Percentiles rank a stretch among this genome's conserved stretches.
phyloP scores from a whole-genome alignment of 139 green algal genomes.

The Chlorokybus atmophyticus region DNA sequence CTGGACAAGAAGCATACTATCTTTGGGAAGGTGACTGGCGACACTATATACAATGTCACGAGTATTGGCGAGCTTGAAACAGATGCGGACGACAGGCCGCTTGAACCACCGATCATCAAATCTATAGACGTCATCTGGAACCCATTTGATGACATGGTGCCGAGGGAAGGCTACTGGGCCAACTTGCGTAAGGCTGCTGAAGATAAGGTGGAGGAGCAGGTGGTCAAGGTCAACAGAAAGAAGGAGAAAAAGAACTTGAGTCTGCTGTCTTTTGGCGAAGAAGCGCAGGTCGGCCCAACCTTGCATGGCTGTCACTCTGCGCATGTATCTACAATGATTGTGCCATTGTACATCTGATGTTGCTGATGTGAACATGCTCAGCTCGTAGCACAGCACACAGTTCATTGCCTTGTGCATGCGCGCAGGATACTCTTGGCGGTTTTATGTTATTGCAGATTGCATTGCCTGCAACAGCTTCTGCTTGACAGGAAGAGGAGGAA shows the following conservation, averaged over 20 bases:
- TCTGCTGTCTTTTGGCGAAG: conserved; percentile 1
- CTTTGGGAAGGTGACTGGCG: conserved; percentile 65
- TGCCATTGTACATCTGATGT: no score
- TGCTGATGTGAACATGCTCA: no score
- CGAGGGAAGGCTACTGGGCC: conserved; percentile 26
- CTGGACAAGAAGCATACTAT: conserved; percentile 85
- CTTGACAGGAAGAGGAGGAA: conserved; percentile 1
- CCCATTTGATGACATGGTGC: conserved; percentile 88
- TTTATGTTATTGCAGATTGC: no score
- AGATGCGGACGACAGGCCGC: conserved; percentile 47
- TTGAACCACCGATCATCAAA: conserved; percentile 49
- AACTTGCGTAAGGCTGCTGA: no score
- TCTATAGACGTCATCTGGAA: conserved; percentile 68
- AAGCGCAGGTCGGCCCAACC: no score
- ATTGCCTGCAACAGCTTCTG: no score
- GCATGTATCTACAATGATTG: no score
- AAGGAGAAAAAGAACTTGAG: not conserved
- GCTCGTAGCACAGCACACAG: no score
- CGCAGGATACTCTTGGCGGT: no score
- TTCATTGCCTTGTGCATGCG: no score
- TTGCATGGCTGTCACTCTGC: no score
- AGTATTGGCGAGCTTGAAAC: conserved; percentile 70
- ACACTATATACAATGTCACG: conserved; percentile 87
- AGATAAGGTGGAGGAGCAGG: no score
- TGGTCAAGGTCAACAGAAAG: not conserved